Percentiles rank a stretch among this genome's conserved stretches.
Conservation (phyloP, 495 filamentous ascomycete genomes). For the Lepidopterella palustris region DNA sequence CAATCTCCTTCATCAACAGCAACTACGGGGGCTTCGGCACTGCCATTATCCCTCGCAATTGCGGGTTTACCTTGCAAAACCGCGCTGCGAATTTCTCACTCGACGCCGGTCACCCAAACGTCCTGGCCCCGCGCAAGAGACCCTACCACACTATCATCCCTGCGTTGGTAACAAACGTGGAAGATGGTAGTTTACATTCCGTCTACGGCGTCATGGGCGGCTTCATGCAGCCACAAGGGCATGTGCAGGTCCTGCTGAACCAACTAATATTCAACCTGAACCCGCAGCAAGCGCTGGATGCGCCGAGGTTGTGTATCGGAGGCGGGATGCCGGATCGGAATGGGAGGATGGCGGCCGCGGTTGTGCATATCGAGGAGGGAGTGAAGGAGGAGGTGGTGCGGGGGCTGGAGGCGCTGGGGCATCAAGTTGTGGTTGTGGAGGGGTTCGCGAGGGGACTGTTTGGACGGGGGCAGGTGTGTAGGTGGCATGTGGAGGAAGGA, state of each 20-base stretch:
- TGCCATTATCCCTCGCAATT: constrained; percentile 70
- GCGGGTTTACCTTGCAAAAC: constrained; percentile 92
- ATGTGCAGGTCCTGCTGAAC: constrained; percentile 90
- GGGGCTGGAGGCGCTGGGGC: constrained; percentile 63
- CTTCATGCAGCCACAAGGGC: constrained; percentile 98
- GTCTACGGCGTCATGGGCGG: constrained; percentile 97
- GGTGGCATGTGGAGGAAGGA: constrained; percentile 65
- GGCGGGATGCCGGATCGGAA: constrained; percentile 54
- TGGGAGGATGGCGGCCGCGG: constrained; percentile 47
- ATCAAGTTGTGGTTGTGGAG: constrained; percentile 60
- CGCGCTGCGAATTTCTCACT: constrained; percentile 83
- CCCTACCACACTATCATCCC: constrained; percentile 99
- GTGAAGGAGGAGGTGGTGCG: constrained; percentile 60
- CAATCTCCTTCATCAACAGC: constrained; percentile 92
- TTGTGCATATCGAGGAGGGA: constrained; percentile 79
- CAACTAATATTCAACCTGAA: constrained; percentile 78
- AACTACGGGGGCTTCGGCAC: constrained; percentile 91
- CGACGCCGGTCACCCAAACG: constrained; percentile 63
- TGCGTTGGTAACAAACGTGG: constrained; percentile 71
- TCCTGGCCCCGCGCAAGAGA: constrained; percentile 70
- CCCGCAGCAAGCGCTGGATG: constrained; percentile 85
- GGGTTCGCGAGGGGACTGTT: constrained; percentile 68
- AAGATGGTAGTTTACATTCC: constrained; percentile 64
- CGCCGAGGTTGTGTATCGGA: constrained; percentile 79
- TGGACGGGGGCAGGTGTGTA: constrained; percentile 85